Conservation (phyloP, 2,329 filamentous ascomycete species). For the Colletotrichum gloeosporioides region DNA sequence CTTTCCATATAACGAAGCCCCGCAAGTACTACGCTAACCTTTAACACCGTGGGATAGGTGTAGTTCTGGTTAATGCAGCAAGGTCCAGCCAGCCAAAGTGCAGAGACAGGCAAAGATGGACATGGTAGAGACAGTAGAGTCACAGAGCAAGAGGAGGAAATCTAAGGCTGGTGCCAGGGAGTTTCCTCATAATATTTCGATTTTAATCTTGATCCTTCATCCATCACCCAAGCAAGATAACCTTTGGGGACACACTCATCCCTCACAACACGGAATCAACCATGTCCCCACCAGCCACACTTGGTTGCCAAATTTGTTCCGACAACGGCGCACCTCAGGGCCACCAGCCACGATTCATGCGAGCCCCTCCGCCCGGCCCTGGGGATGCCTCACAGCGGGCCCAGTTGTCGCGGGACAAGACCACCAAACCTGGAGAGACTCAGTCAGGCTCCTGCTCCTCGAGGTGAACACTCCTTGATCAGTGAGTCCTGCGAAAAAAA, state of each 20-base stretch:
- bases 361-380: not conserved
- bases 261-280: not conserved
- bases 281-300: not conserved
- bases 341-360: slow-evolving; percentile 13
- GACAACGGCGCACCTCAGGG: not conserved
- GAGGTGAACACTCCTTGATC: not conserved
- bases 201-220: not conserved
- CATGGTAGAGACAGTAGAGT: not conserved
- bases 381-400: not conserved
- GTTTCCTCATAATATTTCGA: not conserved
- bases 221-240: not conserved
- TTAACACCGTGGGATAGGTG: too few species aligned
- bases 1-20: too few species aligned
- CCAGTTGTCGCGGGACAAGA: not conserved
- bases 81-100: not conserved
- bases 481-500: not conserved
- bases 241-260: not conserved
- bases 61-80: not conserved
- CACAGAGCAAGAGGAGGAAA: not conserved
- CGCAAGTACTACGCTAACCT: too few species aligned
- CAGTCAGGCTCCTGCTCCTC: not conserved
- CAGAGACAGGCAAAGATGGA: not conserved
- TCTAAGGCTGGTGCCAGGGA: not conserved
- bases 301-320: not conserved
- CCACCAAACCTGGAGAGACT: not conserved